These are phyloP conservation scores for Skeletonema potamos DNA, from an alignment of 108 stramenopile species.

Conservation along the genomic window DNA sequence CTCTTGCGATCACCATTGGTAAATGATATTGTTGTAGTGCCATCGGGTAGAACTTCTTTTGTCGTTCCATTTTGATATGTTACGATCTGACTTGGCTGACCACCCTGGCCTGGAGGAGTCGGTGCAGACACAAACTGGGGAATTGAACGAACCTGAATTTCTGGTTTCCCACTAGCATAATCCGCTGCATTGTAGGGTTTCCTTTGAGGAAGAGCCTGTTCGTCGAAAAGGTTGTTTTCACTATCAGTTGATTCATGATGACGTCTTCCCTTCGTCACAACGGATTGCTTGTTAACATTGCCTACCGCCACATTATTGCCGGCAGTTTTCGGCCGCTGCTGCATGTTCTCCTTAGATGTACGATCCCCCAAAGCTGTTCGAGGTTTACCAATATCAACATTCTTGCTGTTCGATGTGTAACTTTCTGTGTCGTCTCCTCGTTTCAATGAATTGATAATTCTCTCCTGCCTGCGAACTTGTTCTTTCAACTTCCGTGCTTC, in stretches of 20 bases:
- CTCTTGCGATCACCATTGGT: conserved; percentile 73
- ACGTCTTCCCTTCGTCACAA: conserved; percentile 2
- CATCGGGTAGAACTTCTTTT: conserved; percentile 58
- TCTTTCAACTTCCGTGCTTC: conserved; percentile 38
- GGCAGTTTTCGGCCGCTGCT: background rate
- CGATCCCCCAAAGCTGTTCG: conserved; percentile 9
- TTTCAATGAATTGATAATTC: conserved; percentile 17
- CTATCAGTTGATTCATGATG: conserved; percentile 21
- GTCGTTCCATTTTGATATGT: conserved; percentile 59
- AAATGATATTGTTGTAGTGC: conserved; percentile 59
- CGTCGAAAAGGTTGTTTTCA: conserved; percentile 14
- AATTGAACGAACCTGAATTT: background rate
- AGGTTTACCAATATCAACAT: background rate
- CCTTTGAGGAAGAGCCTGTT: background rate
- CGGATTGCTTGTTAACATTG: background rate
- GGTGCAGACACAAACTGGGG: conserved; percentile 16
- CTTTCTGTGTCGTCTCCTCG: background rate
- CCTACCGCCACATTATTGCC: conserved; percentile 1
- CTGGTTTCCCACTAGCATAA: conserved; percentile 4
- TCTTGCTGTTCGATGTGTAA: background rate
- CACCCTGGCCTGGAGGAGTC: conserved; percentile 1
- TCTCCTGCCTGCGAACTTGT: conserved; percentile 34
- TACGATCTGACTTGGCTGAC: conserved; percentile 19
- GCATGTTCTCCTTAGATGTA: conserved; percentile 6
- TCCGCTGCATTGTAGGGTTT: conserved; percentile 51